Base-by-base conservation (phyloP, 2,329 filamentous ascomycete species). In the Chaetothyriales sp. region DNA sequence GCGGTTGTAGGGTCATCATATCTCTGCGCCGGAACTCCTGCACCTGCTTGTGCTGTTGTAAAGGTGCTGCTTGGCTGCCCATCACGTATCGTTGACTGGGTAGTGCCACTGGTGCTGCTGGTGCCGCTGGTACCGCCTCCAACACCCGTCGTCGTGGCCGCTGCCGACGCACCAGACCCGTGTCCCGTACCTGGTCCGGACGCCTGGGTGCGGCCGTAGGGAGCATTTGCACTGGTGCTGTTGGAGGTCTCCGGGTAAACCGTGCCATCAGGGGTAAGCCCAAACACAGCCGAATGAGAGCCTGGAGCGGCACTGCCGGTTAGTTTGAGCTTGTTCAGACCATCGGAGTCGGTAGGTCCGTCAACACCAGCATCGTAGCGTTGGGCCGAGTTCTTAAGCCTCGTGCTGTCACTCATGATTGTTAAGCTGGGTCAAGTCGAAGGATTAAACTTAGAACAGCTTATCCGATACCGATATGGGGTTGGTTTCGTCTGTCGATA, bases 211-310 rank as follows among this genome's bases (percentile, higher is more conserved):
- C 22, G 3, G 3, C 22, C 22, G 6, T 25, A 25, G 22, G 3
- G 3, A 25, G 22, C 47, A 8, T 51, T 52, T 26, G 50, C 22
- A 18, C 46, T 47, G 12, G 46, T 43, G 15, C 46, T 47, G 18
- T 47, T 43, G 18, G 25, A 46, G 9, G 55, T 51, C 3, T 54
- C 50, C 18, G 26, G 25, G 18, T 51, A 18, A 22, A 46, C 55
- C 32, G 54, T 49, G 26, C 54, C 54, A 43, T 55, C 50, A 18
- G 54, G 57, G 5, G 57, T 59, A n/a, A 59, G 50, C 2, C 57
- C 57, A 42, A 59, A 59, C 25, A 58, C 51, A 12, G 57, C 57
- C 6, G 53, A 55, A 51, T 59, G 57, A n/a, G 54, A 57, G 44
- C 57, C 57, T 4, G 51, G 51, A 1, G 26, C 54, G 19, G 46